phyloP scores from a whole-genome alignment of 1,139 yeast species.

The Pneumocystis sp. region DNA sequence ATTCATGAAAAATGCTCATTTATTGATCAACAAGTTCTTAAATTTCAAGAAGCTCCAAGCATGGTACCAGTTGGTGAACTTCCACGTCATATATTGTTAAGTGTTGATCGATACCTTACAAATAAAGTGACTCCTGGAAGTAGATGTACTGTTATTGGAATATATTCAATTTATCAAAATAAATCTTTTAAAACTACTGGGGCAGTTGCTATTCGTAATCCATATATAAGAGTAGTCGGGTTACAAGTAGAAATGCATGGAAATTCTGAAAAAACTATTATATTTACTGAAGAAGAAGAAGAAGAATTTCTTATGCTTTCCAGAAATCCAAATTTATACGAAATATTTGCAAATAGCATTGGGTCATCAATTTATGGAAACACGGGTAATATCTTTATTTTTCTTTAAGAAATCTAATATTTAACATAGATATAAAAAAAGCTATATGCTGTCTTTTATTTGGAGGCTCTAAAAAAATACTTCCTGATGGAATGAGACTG shows the following conservation, averaged over 20 bases:
- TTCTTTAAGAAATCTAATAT: background rate
- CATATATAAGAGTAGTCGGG: constrained; percentile 77
- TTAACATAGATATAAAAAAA: constrained; percentile 58
- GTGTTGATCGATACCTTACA: constrained; percentile 79
- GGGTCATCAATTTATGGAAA: constrained; percentile 97
- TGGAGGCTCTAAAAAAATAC: constrained; percentile 85
- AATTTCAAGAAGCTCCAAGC: constrained; percentile 91
- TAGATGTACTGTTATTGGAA: constrained; percentile 79
- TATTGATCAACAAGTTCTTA: constrained; percentile 86
- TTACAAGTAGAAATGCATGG: constrained; percentile 70
- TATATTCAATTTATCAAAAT: constrained; percentile 77
- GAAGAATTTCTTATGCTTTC: constrained; percentile 75
- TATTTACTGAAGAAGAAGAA: constrained; percentile 85
- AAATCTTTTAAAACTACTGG: constrained; percentile 33
- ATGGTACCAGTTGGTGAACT: constrained; percentile 98
- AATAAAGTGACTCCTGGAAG: constrained; percentile 92
- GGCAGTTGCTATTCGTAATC: constrained; percentile 81
- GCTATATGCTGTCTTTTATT: constrained; percentile 81
- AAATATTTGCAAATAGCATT: constrained; percentile 70
- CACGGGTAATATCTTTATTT: constrained; percentile 18
- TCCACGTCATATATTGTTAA: constrained; percentile 84
- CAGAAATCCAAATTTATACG: constrained; percentile 70
- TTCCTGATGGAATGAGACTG: constrained; percentile 92
- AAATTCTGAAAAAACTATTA: constrained; percentile 42
- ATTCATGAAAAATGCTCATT: constrained; percentile 86